phyloP scores from a whole-genome alignment of 345 rosid species.

The Euphorbia peplus region DNA sequence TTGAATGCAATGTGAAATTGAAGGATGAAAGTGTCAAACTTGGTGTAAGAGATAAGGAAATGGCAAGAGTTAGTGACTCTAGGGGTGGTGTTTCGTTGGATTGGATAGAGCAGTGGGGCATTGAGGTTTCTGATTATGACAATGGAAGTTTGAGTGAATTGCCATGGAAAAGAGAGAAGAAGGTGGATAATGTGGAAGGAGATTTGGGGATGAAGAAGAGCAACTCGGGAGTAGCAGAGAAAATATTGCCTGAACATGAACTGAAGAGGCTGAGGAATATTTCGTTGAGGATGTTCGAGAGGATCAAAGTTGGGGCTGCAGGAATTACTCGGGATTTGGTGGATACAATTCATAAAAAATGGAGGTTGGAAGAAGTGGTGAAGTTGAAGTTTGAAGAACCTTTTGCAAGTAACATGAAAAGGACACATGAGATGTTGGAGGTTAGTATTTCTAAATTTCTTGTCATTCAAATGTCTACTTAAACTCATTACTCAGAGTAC shows the following conservation, averaged over 20 bases:
- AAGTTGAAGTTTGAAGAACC: slow-evolving; percentile 78
- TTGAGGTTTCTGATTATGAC: not conserved
- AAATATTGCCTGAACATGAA: slow-evolving; percentile 63
- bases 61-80: not conserved
- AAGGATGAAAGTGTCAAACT: not conserved
- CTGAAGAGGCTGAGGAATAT: slow-evolving; percentile 65
- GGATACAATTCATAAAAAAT: slow-evolving; percentile 64
- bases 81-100: not conserved
- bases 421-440: slow-evolving; percentile 75
- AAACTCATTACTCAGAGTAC: not conserved
- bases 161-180: slow-evolving; percentile 34
- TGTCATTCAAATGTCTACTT: not conserved
- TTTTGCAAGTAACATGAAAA: slow-evolving; percentile 72
- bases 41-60: slow-evolving; percentile 7
- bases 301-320: slow-evolving; percentile 72
- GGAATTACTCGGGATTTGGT: slow-evolving; percentile 74
- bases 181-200: slow-evolving; percentile 13
- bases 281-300: slow-evolving; percentile 78
- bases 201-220: slow-evolving; percentile 38
- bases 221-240: slow-evolving; percentile 54
- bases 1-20: slow-evolving; percentile 5
- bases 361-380: slow-evolving; percentile 81
- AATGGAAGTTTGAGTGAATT: slow-evolving; percentile 19
- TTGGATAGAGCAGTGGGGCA: slow-evolving; percentile 5
- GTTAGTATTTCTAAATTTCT: slow-evolving; percentile 38